Percentiles rank a stretch among this genome's conserved stretches.
Conservation (phyloP, 805 yeast species). For the Hanseniaspora lindneri region DNA sequence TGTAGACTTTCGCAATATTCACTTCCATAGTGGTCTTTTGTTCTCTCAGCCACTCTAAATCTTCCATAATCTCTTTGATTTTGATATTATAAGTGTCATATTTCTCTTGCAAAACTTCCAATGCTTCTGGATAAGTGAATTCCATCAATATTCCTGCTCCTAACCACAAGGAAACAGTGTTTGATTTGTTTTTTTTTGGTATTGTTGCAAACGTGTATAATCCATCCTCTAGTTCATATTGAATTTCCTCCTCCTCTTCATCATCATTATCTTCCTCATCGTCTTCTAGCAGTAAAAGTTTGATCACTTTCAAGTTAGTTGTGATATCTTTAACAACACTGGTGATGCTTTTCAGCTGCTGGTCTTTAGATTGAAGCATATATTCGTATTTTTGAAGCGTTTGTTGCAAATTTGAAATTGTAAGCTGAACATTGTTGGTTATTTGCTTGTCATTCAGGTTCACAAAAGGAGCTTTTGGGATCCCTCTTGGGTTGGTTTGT, state of each 20-base stretch:
- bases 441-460: constrained; percentile 68
- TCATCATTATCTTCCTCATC: constrained; percentile 28
- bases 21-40: constrained; percentile 97
- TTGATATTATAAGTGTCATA: constrained; percentile 51
- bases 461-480: constrained; percentile 91
- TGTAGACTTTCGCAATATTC: constrained; percentile 82
- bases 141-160: constrained; percentile 98
- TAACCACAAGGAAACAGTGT: constrained; percentile 77
- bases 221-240: constrained; percentile 88
- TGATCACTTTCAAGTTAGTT: constrained; percentile 62
- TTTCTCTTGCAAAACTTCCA: constrained; percentile 50
- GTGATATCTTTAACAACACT: constrained; percentile 83
- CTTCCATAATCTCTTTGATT: constrained; percentile 58
- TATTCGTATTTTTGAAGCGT: constrained; percentile 75
- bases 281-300: constrained; percentile 34
- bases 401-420: constrained; percentile 25
- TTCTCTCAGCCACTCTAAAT: constrained; percentile 76
- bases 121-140: constrained; percentile 82
- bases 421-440: constrained; percentile 58
- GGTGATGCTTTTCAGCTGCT: constrained; percentile 23
- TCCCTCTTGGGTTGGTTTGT: constrained; percentile 78
- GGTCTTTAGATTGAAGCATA: constrained; percentile 46
- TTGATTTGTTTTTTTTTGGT: constrained; percentile 36
- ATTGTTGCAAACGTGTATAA: constrained; percentile 73
- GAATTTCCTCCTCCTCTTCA: constrained; percentile 46